Percentiles rank a stretch among this genome's conserved stretches.
Evolutionary conservation across 331 rosid genomes (phyloP).

Genomic region (Rhamnella rubrinervis): DNA sequence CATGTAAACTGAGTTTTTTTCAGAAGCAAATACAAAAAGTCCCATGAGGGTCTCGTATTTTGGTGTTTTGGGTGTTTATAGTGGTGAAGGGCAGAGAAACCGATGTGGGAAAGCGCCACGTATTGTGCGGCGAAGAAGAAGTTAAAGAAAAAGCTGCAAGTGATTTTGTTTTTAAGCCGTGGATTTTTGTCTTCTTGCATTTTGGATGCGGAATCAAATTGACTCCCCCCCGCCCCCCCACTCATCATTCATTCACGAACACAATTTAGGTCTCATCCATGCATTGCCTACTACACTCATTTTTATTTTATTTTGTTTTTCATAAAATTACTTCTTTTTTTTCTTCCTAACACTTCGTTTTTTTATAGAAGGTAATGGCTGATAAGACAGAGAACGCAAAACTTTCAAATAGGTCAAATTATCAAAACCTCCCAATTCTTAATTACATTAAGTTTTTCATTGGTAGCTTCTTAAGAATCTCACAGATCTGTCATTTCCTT

Average conservation of each 20-base stretch:
- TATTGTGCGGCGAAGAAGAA: constrained; percentile 68
- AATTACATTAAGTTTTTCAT: too few relatives aligned
- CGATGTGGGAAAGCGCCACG: constrained; percentile 70
- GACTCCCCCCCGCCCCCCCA: constrained; percentile 10
- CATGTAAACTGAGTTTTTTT: constrained; percentile 11
- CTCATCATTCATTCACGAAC: constrained; percentile 21
- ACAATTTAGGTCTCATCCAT: constrained; percentile 46
- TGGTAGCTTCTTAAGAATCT: too few relatives aligned
- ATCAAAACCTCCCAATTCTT: too few relatives aligned
- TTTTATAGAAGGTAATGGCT: background rate
- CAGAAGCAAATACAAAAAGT: constrained; percentile 14
- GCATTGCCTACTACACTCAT: constrained; percentile 10
- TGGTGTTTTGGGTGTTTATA: constrained; percentile 39
- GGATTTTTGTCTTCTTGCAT: constrained; percentile 47
- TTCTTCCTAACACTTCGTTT: background rate
- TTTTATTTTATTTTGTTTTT: background rate
- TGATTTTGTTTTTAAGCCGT: constrained; percentile 30
- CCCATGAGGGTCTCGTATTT: constrained; percentile 31
- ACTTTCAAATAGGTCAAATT: too few relatives aligned
- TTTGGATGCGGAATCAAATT: constrained; percentile 77
- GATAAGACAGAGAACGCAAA: too few relatives aligned
- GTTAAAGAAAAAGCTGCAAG: constrained; percentile 46
- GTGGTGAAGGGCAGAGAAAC: constrained; percentile 42
- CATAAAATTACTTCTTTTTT: background rate
- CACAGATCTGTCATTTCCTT: too few relatives aligned